phyloP scores from a whole-genome alignment of 495 filamentous ascomycete genomes.

The Aspergillus sclerotioniger region DNA sequence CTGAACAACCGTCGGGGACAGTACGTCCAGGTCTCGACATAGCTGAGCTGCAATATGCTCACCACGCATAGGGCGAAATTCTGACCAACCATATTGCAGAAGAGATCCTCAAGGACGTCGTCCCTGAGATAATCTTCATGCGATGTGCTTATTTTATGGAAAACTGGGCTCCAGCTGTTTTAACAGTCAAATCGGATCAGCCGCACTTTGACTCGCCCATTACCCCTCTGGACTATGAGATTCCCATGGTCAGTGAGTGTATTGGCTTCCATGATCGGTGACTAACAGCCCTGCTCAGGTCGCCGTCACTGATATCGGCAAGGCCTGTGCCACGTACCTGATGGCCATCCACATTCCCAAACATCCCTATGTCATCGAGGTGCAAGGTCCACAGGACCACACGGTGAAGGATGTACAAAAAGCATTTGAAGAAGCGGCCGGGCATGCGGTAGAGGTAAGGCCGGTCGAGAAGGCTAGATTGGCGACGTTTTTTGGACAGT shows the following conservation, averaged over 20 bases:
- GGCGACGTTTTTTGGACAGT: not conserved
- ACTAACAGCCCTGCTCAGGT: not conserved
- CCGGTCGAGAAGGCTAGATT: slow-evolving; percentile 5
- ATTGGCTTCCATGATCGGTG: not conserved
- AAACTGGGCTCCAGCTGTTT: slow-evolving; percentile 3
- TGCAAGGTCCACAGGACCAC: slow-evolving; percentile 6
- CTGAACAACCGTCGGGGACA: slow-evolving; percentile 6
- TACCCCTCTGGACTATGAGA: slow-evolving; percentile 10
- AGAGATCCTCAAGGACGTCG: slow-evolving; percentile 5
- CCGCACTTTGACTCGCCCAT: slow-evolving; percentile 5
- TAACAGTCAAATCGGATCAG: not conserved
- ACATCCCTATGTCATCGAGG: slow-evolving; percentile 6
- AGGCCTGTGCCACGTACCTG: not conserved
- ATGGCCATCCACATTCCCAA: not conserved
- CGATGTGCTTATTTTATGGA: slow-evolving; percentile 17
- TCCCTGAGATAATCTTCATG: slow-evolving; percentile 5
- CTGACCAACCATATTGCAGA: slow-evolving; percentile 14
- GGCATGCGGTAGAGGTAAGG: not conserved
- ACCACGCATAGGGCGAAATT: slow-evolving; percentile 10
- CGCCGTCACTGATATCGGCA: slow-evolving; percentile 14
- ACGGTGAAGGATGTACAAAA: slow-evolving; percentile 1
- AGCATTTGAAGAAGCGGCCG: not conserved
- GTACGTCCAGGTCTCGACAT: not conserved
- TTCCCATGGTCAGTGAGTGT: slow-evolving; percentile 7
- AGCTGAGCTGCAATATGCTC: not conserved